phyloP scores from a whole-genome alignment of 2,329 filamentous ascomycete species.

The Amauroascus niger region DNA sequence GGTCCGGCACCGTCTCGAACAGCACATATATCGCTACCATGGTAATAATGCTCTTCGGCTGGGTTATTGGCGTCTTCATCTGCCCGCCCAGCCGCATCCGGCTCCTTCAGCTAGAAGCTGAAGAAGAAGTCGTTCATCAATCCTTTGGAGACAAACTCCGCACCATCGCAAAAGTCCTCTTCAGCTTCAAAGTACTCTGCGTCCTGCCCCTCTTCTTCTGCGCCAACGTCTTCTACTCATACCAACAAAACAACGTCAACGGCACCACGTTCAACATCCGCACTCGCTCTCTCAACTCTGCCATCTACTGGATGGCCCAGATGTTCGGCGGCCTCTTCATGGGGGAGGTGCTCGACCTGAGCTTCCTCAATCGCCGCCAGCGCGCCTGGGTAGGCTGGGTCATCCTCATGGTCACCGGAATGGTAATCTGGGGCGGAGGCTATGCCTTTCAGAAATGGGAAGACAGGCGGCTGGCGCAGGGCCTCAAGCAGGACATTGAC shows the following conservation, averaged over 20 bases:
- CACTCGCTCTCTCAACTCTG: conserved; percentile 46
- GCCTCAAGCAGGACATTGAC: conserved; percentile 40
- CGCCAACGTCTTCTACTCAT: conserved; percentile 49
- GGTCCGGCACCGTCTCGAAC: conserved; percentile 39
- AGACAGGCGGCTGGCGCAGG: conserved; percentile 32
- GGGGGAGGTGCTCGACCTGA: conserved; percentile 32
- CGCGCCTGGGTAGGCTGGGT: conserved; percentile 42
- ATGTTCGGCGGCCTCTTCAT: conserved; percentile 46
- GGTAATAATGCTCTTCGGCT: conserved; percentile 43
- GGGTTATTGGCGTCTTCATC: conserved; percentile 40
- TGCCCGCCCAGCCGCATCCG: conserved; percentile 41
- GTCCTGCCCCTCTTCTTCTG: conserved; percentile 48
- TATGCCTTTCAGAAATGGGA: conserved; percentile 56
- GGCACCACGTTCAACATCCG: conserved; percentile 47
- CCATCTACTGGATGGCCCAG: conserved; percentile 49
- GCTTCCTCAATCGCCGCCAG: conserved; percentile 33
- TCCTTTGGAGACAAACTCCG: conserved; percentile 24
- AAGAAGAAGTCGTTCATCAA: conserved; percentile 31
- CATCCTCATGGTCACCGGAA: conserved; percentile 41
- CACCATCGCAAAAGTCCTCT: conserved; percentile 32
- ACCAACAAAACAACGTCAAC: conserved; percentile 50
- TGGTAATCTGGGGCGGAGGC: conserved; percentile 52
- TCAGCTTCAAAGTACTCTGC: conserved; percentile 40
- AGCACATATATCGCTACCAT: conserved; percentile 45
- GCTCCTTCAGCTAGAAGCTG: conserved; percentile 33